Evolutionary conservation across 2,329 filamentous ascomycete species (phyloP).

Genomic region (Hypomyces rosellus): DNA sequence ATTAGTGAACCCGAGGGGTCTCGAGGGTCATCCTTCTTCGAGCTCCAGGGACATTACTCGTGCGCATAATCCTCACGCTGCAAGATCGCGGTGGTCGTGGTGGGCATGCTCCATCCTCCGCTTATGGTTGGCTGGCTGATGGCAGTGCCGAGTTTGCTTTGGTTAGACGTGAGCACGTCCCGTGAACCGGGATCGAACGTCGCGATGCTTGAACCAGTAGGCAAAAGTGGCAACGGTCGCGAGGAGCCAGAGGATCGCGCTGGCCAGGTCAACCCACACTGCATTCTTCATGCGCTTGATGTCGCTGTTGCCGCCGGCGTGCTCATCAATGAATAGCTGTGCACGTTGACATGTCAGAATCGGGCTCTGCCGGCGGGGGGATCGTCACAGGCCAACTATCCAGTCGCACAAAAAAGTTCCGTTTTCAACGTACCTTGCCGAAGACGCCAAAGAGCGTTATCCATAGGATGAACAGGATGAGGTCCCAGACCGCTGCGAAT

Average conservation of each 20-base stretch:
- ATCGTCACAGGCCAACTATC: no score
- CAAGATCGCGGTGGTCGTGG: no score
- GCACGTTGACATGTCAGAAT: slow-evolving; percentile 13
- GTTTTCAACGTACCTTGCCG: slow-evolving; percentile 46
- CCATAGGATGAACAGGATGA: slow-evolving; percentile 70
- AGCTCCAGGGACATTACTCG: no score
- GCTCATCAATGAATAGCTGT: slow-evolving; percentile 64
- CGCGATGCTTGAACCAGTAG: slow-evolving; percentile 54
- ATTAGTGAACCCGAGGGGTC: no score
- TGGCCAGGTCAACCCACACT: slow-evolving; percentile 74
- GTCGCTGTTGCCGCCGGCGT: slow-evolving; percentile 56
- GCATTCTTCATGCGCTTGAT: slow-evolving; percentile 77
- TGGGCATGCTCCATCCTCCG: slow-evolving; percentile 8
- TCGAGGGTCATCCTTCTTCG: no score
- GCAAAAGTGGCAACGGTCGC: slow-evolving; percentile 48
- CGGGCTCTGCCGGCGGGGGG: no score
- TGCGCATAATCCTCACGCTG: no score
- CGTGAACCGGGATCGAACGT: slow-evolving; percentile 49
- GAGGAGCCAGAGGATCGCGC: slow-evolving; percentile 69
- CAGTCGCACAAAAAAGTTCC: not conserved
- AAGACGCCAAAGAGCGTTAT: slow-evolving; percentile 79
- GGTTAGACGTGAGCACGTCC: slow-evolving; percentile 48
- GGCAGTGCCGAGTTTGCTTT: no score
- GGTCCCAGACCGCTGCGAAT: slow-evolving; percentile 60
- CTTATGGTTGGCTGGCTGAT: no score